Evolutionary conservation across 352 stramenopile genomes (phyloP).

Genomic region (Globisporangium takayamanum): DNA sequence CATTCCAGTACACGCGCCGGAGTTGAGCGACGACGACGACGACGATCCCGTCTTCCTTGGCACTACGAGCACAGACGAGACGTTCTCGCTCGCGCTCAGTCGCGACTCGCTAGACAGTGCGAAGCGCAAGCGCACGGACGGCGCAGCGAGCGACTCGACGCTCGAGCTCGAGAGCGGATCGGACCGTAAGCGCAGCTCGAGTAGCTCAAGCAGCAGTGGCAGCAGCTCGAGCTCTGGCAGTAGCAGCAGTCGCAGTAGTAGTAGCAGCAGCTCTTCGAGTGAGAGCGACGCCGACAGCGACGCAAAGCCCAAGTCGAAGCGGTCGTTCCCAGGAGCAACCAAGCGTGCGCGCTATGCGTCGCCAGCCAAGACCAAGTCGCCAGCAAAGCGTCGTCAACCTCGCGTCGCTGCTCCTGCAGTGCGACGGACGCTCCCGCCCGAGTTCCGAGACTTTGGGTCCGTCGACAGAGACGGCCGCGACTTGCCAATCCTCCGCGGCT

Average conservation of each 20-base stretch:
- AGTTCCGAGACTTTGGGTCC: slow-evolving; percentile 44
- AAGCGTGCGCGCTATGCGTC: neutral
- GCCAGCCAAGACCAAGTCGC: neutral
- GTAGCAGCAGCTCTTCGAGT: slow-evolving; percentile 14
- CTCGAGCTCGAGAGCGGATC: slow-evolving; percentile 16
- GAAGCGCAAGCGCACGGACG: slow-evolving; percentile 13
- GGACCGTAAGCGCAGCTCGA: slow-evolving; percentile 12
- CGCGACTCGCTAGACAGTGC: neutral
- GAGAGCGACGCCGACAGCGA: slow-evolving; percentile 14
- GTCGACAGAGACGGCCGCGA: slow-evolving; percentile 30
- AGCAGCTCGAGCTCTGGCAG: slow-evolving; percentile 17
- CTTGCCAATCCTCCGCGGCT: slow-evolving; percentile 48
- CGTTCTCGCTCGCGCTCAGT: neutral
- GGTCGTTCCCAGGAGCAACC: too few species aligned
- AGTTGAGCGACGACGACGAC: slow-evolving; percentile 7
- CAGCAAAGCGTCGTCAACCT: neutral
- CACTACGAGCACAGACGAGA: slow-evolving; percentile 1
- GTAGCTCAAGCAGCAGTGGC: slow-evolving; percentile 15
- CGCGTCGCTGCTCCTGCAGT: slow-evolving; percentile 13
- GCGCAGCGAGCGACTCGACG: slow-evolving; percentile 23
- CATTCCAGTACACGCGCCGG: slow-evolving; percentile 7
- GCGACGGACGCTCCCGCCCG: slow-evolving; percentile 18
- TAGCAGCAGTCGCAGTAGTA: slow-evolving; percentile 14
- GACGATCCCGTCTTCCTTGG: slow-evolving; percentile 11
- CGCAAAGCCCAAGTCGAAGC: slow-evolving; percentile 4